Evolutionary conservation across 2,329 filamentous ascomycete species (phyloP).

Genomic region (Paramyrothecium roridum): DNA sequence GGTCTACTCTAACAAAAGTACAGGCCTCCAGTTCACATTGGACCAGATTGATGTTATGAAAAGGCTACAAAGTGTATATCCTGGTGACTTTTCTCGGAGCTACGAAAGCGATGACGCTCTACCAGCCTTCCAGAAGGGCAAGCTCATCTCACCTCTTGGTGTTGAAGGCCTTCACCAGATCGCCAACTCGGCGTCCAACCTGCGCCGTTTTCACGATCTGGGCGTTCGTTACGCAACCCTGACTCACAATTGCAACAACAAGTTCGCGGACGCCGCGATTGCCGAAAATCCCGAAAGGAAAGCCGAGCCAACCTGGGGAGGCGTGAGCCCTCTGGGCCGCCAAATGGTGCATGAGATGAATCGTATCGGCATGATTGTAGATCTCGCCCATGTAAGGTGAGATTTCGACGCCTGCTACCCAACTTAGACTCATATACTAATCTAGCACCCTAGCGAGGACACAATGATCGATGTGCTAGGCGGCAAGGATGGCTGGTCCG

Average conservation of each 20-base stretch:
- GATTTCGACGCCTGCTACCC: neutral
- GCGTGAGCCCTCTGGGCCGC: constrained; percentile 69
- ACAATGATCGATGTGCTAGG: constrained; percentile 84
- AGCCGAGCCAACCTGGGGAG: constrained; percentile 62
- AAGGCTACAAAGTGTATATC: constrained; percentile 61
- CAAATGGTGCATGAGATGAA: constrained; percentile 85
- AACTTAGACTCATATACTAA: neutral
- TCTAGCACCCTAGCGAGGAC: constrained; percentile 52
- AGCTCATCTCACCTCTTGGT: constrained; percentile 73
- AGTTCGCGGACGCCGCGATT: constrained; percentile 80
- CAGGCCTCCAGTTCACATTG: constrained; percentile 64
- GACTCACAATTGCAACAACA: constrained; percentile 92
- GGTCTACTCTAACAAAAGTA: neutral
- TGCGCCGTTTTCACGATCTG: constrained; percentile 72
- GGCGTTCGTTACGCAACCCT: constrained; percentile 87
- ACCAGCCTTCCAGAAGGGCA: constrained; percentile 55
- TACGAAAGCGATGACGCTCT: constrained; percentile 60
- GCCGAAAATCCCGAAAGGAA: constrained; percentile 47
- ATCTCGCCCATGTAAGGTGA: constrained; percentile 67
- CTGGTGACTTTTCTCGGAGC: constrained; percentile 64
- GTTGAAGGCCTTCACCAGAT: constrained; percentile 93
- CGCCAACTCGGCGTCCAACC: constrained; percentile 73
- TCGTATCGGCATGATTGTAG: constrained; percentile 88
- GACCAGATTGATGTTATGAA: constrained; percentile 73
- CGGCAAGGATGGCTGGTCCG: constrained; percentile 59